Conservation (phyloP, 768 basidiomycete species). For the Lentinula detonsa region DNA sequence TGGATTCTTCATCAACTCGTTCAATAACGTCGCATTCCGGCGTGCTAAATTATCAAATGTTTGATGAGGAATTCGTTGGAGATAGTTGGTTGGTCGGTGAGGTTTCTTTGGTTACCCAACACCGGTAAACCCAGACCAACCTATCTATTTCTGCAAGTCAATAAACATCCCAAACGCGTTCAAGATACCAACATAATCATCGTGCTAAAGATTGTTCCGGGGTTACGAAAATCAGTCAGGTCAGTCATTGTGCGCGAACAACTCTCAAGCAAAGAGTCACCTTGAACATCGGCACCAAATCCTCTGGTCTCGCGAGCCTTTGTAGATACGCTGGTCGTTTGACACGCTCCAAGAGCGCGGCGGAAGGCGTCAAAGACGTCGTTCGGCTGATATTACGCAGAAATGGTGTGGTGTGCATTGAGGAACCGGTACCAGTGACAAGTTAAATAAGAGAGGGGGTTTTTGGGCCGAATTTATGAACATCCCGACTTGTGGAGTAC, state of each 20-base stretch:
- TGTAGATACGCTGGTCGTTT: constrained; percentile 29
- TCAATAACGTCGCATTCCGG: no score
- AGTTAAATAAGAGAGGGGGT: background rate
- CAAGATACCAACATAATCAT: constrained; percentile 34
- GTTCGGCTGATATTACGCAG: background rate
- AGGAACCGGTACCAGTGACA: background rate
- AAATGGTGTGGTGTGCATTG: background rate
- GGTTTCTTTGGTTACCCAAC: constrained; percentile 38
- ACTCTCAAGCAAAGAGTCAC: constrained; percentile 11
- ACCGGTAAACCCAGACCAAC: constrained; percentile 46
- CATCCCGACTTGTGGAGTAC: background rate
- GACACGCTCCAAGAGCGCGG: constrained; percentile 35
- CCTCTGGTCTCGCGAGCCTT: constrained; percentile 30
- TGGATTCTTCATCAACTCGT: constrained; percentile 5
- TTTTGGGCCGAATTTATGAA: background rate
- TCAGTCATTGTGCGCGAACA: no score
- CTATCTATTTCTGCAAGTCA: constrained; percentile 26
- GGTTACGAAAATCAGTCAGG: background rate
- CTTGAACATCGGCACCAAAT: constrained; percentile 37
- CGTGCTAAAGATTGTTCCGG: constrained; percentile 21
- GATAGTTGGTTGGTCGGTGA: constrained; percentile 13
- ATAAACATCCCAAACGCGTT: background rate
- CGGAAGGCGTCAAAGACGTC: constrained; percentile 16
- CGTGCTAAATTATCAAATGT: constrained; percentile 11
- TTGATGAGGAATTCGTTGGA: constrained; percentile 3